These are phyloP conservation scores for Mucor circinelloides DNA, from an alignment of 371 early-diverging fungal genomes.

Conservation along the genomic window DNA sequence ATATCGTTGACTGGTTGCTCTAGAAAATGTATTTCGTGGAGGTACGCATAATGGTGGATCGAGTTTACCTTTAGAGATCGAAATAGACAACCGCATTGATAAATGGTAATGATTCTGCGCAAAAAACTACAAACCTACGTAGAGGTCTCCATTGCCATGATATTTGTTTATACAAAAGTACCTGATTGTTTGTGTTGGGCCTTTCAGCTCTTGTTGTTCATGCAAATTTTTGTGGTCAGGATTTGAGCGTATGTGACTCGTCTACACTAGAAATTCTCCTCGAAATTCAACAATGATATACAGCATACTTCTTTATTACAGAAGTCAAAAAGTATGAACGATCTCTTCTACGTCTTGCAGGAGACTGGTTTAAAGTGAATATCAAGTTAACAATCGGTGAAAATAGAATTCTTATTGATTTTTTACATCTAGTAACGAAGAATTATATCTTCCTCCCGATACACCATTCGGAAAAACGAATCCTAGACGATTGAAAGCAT, in stretches of 20 bases:
- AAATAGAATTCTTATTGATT: not conserved
- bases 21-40: too few relatives aligned
- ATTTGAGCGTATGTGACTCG: not conserved
- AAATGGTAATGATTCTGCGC: too few relatives aligned
- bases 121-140: too few relatives aligned
- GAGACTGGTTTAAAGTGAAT: not conserved
- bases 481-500: not conserved
- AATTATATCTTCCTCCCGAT: slow-evolving; percentile 14
- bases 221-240: not conserved
- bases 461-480: slow-evolving; percentile 10
- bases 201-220: not conserved
- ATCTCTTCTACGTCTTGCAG: not conserved
- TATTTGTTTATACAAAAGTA: too few relatives aligned
- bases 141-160: too few relatives aligned
- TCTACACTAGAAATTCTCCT: slow-evolving; percentile 1
- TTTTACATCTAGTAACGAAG: not conserved
- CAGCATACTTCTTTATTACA: not conserved
- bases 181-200: too few relatives aligned
- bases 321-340: not conserved
- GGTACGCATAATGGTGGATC: too few relatives aligned
- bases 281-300: not conserved
- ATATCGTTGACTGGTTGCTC: too few relatives aligned
- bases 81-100: too few relatives aligned
- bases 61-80: too few relatives aligned
- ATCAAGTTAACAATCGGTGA: not conserved